Conservation (phyloP, 108 stramenopile genomes). For the Fistulifera solaris region DNA sequence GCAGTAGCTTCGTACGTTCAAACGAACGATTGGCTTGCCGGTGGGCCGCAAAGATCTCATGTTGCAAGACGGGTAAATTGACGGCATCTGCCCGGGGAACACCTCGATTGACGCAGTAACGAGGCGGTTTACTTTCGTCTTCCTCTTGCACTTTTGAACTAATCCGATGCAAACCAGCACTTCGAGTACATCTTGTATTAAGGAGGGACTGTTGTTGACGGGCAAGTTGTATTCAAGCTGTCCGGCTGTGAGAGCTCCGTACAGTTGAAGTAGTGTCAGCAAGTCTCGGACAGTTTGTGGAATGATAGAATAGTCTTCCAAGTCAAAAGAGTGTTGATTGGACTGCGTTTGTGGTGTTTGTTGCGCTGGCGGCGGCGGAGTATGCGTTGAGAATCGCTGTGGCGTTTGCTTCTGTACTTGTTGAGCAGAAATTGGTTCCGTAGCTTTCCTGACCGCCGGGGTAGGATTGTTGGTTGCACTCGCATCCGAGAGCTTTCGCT, state of each 20-base stretch:
- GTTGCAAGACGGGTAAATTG: background rate
- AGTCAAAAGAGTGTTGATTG: too few species aligned
- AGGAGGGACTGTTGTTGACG: background rate
- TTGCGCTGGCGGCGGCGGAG: too few species aligned
- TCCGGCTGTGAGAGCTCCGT: constrained; percentile 14
- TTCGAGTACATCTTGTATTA: constrained; percentile 3
- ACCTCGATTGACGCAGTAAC: constrained; percentile 4
- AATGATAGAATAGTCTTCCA: background rate
- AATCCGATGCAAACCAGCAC: constrained; percentile 2
- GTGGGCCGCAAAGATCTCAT: constrained; percentile 1
- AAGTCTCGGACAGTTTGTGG: constrained; percentile 4
- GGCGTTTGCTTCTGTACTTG: too few species aligned
- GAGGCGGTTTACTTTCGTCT: background rate
- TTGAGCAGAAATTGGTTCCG: too few species aligned
- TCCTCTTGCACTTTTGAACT: background rate
- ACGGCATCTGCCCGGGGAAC: background rate
- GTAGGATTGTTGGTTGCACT: too few species aligned
- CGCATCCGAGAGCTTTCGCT: too few species aligned
- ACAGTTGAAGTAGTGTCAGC: constrained; percentile 7
- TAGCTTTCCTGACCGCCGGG: too few species aligned
- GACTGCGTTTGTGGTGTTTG: too few species aligned
- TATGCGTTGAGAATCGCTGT: too few species aligned
- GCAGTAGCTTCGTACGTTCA: background rate
- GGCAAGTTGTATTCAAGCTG: constrained; percentile 18
- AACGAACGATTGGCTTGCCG: background rate